phyloP scores from a whole-genome alignment of 176 grass and related monocot species.

The Zea mays region DNA sequence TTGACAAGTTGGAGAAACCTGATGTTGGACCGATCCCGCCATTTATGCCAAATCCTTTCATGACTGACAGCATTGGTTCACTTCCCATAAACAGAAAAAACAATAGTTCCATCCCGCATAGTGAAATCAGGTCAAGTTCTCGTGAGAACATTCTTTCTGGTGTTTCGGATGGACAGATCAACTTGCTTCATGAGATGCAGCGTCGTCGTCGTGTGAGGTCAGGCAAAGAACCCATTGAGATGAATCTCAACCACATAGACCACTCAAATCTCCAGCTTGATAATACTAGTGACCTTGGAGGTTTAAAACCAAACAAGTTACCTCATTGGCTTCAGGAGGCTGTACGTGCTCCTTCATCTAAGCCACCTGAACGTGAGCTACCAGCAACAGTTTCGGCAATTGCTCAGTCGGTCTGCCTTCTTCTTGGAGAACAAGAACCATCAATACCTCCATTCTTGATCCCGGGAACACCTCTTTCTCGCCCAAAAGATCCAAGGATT shows the following conservation, averaged over 20 bases:
- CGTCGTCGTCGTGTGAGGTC: constrained; percentile 46
- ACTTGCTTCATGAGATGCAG: constrained; percentile 52
- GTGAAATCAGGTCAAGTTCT: constrained; percentile 50
- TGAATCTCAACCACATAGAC: constrained; percentile 41
- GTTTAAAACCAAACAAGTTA: constrained; percentile 80
- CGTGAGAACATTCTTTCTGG: constrained; percentile 43
- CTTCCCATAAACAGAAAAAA: constrained; percentile 48
- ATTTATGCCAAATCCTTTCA: constrained; percentile 65
- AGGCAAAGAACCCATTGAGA: constrained; percentile 48
- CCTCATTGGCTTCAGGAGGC: constrained; percentile 98
- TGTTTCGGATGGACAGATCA: constrained; percentile 51
- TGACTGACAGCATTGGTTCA: constrained; percentile 44
- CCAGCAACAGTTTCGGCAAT: constrained; percentile 74
- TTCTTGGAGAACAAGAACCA: constrained; percentile 78
- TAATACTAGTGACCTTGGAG: constrained; percentile 43
- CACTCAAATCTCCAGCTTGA: constrained; percentile 41
- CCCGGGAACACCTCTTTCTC: constrained; percentile 54
- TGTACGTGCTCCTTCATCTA: constrained; percentile 58
- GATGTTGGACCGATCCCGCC: constrained; percentile 53
- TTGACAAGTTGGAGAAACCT: constrained; percentile 59
- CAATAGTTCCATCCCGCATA: constrained; percentile 49
- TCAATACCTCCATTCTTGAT: constrained; percentile 79
- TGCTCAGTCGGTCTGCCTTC: constrained; percentile 70
- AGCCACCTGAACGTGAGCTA: constrained; percentile 53
- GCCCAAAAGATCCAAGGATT: constrained; percentile 75